These are phyloP conservation scores for Aureoboletus auriporus DNA, from an alignment of 768 basidiomycete species.

Conservation along the genomic window DNA sequence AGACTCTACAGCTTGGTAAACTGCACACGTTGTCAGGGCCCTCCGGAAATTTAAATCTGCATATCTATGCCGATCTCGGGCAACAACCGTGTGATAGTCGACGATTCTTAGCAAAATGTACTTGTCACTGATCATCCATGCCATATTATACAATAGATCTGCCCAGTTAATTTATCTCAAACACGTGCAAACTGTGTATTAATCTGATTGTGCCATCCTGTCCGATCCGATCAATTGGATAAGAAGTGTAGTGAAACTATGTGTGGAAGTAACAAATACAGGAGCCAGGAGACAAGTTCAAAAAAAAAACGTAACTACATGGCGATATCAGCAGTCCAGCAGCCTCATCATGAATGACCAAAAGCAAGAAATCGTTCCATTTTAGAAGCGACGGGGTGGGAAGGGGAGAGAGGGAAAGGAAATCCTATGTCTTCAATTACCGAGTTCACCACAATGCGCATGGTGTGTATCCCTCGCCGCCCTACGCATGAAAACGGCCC, in stretches of 20 bases:
- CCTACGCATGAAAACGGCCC: slow-evolving; percentile 12
- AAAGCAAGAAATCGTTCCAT: neutral
- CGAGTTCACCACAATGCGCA: slow-evolving; percentile 7
- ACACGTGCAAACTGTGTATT: neutral
- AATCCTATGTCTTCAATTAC: slow-evolving; percentile 1
- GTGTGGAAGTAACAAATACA: neutral
- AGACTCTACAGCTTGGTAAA: slow-evolving; percentile 24
- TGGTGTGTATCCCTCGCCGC: slow-evolving; percentile 18
- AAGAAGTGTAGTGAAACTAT: neutral
- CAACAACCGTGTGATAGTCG: neutral
- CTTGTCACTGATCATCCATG: neutral
- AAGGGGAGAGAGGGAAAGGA: neutral
- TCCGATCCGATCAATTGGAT: slow-evolving; percentile 5
- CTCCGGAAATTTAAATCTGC: slow-evolving; percentile 3
- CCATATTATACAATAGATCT: neutral
- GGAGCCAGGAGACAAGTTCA: neutral
- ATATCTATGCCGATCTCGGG: neutral
- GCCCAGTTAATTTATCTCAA: neutral
- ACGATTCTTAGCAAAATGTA: neutral
- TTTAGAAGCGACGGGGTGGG: neutral
- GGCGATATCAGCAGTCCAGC: slow-evolving; percentile 10
- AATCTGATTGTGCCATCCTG: neutral
- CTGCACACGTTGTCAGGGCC: neutral
- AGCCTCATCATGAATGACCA: neutral
- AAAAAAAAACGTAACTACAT: neutral